These are phyloP conservation scores for Aspergillus sp. DNA, from an alignment of 2,329 filamentous ascomycete species.

Conservation along the genomic window DNA sequence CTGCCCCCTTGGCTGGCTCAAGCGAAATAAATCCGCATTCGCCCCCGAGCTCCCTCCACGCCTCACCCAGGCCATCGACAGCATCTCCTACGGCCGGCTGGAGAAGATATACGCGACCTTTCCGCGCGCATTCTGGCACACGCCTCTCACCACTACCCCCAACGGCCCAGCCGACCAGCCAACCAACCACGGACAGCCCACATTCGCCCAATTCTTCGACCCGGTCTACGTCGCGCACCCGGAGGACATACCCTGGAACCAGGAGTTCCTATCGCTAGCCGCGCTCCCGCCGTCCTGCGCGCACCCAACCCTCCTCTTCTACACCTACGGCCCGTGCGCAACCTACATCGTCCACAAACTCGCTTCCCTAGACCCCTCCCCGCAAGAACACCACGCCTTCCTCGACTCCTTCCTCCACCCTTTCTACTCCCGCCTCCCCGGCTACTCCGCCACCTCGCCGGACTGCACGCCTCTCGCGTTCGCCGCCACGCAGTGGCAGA, in stretches of 20 bases:
- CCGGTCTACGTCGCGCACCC: slow-evolving; percentile 57
- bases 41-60: slow-evolving; percentile 33
- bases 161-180: slow-evolving; percentile 24
- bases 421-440: slow-evolving; percentile 66
- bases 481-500: slow-evolving; percentile 67
- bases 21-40: slow-evolving; percentile 39
- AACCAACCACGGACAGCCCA: slow-evolving; percentile 32
- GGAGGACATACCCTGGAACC: slow-evolving; percentile 59
- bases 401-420: slow-evolving; percentile 63
- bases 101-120: slow-evolving; percentile 57
- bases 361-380: slow-evolving; percentile 21
- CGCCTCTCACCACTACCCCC: slow-evolving; percentile 7
- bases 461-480: slow-evolving; percentile 55
- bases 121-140: slow-evolving; percentile 64
- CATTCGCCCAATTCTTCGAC: slow-evolving; percentile 67
- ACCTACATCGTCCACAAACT: slow-evolving; percentile 30
- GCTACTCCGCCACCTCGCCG: slow-evolving; percentile 47
- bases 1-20: slow-evolving; percentile 46
- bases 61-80: slow-evolving; percentile 37
- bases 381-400: slow-evolving; percentile 43
- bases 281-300: slow-evolving; percentile 49
- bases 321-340: slow-evolving; percentile 37
- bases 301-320: slow-evolving; percentile 81
- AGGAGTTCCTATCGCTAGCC: slow-evolving; percentile 68
- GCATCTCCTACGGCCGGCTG: slow-evolving; percentile 38